Evolutionary conservation across 2,329 filamentous ascomycete species (phyloP), one percentile per base, ranked within the genome.

Genomic region (Alternaria tenuissima): DNA sequence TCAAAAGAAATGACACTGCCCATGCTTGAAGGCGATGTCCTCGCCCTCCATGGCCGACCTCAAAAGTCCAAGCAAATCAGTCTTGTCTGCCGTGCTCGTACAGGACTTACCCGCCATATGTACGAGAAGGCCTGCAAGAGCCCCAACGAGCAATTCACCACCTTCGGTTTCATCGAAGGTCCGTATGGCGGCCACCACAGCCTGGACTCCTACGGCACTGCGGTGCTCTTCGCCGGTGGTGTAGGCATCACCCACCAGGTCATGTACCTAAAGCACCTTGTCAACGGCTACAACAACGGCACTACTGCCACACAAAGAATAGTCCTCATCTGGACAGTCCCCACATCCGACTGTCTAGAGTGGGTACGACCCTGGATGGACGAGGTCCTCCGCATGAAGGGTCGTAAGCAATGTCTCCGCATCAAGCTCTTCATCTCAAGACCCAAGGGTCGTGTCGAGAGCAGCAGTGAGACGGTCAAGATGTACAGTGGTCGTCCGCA

Each of bases 181-280:
- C 91, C 91, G 0, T 94, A 94, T 72, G 85, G 91, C 49, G 90
- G 88, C 38, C 84, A 89, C 73, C 89, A 93, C 75, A 84, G 82
- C 65, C 84, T 94, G 74, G 84, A 89, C 61, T 92, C 89, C 1
- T 94, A 93, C 77, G 91, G 91, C 65, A 93, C 90, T 0, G 88
- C 91, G 30, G 87, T 94, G 76, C 85, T 94, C 39, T 92, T 94
- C 73, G 91, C 91, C 0, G 91, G 91, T 58, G 91, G 91, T 69
- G 89, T 94, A 12, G 91, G 91, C 64, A 91, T 94, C 69, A 93
- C 91, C 1, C 91, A 94, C 69, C 90, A 91, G 65, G 87, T 93
- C 26, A 89, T 90, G 53, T 90, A 92, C 75, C 86, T 94, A 39
- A 88, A 89, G 58, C 87, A 92, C 65, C 85, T 94, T 1, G 87